Base-by-base conservation (phyloP, 768 basidiomycete genomes). In the Porpolomopsis calyptriformis region DNA sequence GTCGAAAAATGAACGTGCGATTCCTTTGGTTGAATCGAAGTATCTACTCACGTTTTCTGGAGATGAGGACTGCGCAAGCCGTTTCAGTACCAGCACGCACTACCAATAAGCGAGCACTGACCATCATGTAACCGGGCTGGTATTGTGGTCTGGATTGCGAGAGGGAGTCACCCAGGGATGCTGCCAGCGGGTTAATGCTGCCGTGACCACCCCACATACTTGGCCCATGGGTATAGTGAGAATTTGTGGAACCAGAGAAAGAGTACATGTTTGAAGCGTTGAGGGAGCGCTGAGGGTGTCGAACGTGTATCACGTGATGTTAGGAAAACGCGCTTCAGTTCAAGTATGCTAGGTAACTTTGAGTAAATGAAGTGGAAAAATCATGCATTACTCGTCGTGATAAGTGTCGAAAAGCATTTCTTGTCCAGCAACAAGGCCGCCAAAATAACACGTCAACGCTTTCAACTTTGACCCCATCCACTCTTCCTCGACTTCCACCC, bases 391-490 rank as follows among this genome's bases (percentile, higher is more conserved):
- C n/a, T n/a, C n/a, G n/a, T n/a, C n/a, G n/a, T n/a, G n/a, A n/a
- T n/a, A n/a, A n/a, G n/a, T n/a, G n/a, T n/a, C n/a, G n/a, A n/a
- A n/a, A n/a, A n/a, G n/a, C n/a, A n/a, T 59, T 45, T 78, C 80
- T 55, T 89, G 85, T 2, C 82, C 84, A 19, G 62, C 60, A 7
- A 65, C 85, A 35, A 97, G 65, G 10, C 89, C 89, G 5, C 94
- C 94, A 63, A 83, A 96, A 61, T 96, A 94, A 60, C 88, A 92
- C 1, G 90, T 96, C 43, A 98, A 64, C 0, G 93, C 94, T 58
- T 97, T 98, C 36, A 98, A 64, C 67, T 94, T 94, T 8, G 70
- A 71, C 2, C 90, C 84, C 82, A 89, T 94, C 92, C 91, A 97
- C 60, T 89, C 89, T 63, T 98, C 94, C 59, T 98, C 92, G 5